Conservation (phyloP, 2,329 filamentous ascomycete genomes). For the Colletotrichum eleusines region DNA sequence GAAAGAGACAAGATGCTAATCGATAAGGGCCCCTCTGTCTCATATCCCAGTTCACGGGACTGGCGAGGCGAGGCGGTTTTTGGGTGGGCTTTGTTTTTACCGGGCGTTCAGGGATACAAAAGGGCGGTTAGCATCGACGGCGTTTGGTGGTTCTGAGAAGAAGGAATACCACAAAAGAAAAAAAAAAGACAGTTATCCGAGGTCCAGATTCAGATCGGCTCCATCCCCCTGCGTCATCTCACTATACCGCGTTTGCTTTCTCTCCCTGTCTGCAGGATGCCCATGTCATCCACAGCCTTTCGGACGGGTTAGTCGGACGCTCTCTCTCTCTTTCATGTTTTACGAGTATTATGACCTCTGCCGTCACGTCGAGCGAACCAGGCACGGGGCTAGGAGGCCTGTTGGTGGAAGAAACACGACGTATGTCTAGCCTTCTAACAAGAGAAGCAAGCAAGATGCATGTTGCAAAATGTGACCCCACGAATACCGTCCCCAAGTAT, state of each 20-base stretch:
- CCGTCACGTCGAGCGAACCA: background rate
- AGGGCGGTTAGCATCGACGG: slow-evolving; percentile 41
- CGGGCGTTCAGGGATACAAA: slow-evolving; percentile 41
- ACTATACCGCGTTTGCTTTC: slow-evolving; percentile 36
- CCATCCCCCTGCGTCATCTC: slow-evolving; percentile 29
- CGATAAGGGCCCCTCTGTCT: slow-evolving; percentile 19
- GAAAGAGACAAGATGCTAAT: slow-evolving; percentile 33
- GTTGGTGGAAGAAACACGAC: background rate
- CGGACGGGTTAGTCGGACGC: background rate
- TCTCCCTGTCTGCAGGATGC: background rate
- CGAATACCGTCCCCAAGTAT: slow-evolving; percentile 9
- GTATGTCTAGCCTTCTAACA: background rate
- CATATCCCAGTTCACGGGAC: background rate
- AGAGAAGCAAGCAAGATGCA: slow-evolving; percentile 15
- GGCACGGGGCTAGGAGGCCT: background rate
- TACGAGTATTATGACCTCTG: background rate
- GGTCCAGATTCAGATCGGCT: slow-evolving; percentile 31
- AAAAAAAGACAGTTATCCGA: slow-evolving; percentile 30
- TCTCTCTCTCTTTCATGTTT: background rate
- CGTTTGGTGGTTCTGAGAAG: slow-evolving; percentile 41
- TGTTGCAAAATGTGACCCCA: slow-evolving; percentile 13
- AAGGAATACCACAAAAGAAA: slow-evolving; percentile 37
- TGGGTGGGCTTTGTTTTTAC: slow-evolving; percentile 6
- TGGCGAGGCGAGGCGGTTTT: slow-evolving; percentile 2
- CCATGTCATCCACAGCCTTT: background rate